Evolutionary conservation across 2,329 filamentous ascomycete genomes (phyloP).

Genomic region (Trichothecium roseum): DNA sequence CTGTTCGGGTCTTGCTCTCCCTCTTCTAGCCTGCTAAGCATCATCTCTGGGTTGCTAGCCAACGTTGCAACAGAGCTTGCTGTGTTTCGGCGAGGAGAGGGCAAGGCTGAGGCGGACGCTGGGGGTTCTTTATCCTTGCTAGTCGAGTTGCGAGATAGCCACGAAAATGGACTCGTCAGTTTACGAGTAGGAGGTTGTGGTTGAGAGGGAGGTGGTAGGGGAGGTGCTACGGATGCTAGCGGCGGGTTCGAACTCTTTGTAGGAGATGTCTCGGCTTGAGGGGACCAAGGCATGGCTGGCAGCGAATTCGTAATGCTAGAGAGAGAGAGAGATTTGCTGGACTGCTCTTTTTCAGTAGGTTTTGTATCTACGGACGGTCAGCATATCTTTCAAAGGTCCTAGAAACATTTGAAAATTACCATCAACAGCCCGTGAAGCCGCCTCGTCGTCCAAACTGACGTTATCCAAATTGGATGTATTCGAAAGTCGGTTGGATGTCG

Average conservation of each 20-base stretch:
- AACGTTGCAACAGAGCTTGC: conserved; percentile 70
- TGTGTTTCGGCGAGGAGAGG: conserved; percentile 55
- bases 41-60: conserved; percentile 72
- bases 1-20: conserved; percentile 42
- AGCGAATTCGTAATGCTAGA: conserved; percentile 65
- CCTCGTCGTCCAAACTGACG: conserved; percentile 57
- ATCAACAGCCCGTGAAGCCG: conserved; percentile 15
- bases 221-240: conserved; percentile 18
- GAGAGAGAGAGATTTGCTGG: conserved; percentile 48
- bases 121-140: conserved; percentile 41
- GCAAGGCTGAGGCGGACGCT: conserved; percentile 41
- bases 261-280: conserved; percentile 36
- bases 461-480: conserved; percentile 41
- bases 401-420: conserved; percentile 15
- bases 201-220: conserved; percentile 18
- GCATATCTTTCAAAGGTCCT: conserved; percentile 1
- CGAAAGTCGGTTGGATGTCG: conserved; percentile 32
- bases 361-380: conserved; percentile 14
- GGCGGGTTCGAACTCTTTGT: conserved; percentile 32
- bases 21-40: conserved; percentile 67
- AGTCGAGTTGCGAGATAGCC: conserved; percentile 62
- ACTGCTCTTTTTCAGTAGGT: conserved; percentile 23
- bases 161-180: conserved; percentile 78
- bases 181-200: conserved; percentile 47
- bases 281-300: conserved; percentile 63